A percentile compares a stretch with the other conserved stretches of the same genome.
Conservation (phyloP, 2,329 filamentous ascomycete genomes). For the Colletotrichum paranaense region DNA sequence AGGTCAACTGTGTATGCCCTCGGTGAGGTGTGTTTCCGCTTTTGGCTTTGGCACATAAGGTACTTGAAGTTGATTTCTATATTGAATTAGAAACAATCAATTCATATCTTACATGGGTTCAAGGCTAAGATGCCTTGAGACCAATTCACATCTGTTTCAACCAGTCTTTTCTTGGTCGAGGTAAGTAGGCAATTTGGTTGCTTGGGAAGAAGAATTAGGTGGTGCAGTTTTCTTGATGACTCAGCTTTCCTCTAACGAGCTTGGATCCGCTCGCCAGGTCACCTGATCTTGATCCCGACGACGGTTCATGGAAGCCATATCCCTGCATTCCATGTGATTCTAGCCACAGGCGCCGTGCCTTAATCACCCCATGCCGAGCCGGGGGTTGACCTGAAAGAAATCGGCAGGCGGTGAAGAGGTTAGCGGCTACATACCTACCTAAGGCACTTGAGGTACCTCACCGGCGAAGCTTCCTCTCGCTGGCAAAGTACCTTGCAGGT, state of each 20-base stretch:
- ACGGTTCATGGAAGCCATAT: neutral
- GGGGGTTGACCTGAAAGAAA: neutral
- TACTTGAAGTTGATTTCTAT: neutral
- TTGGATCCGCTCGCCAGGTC: neutral
- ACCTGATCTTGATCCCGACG: neutral
- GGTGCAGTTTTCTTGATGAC: neutral
- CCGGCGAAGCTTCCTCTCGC: neutral
- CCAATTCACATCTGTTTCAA: too few species aligned
- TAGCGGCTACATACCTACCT: neutral
- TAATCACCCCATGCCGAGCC: conserved; percentile 7
- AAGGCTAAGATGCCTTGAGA: too few species aligned
- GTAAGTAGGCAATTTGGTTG: neutral
- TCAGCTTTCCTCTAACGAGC: neutral
- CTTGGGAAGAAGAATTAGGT: neutral
- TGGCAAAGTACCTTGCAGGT: neutral
- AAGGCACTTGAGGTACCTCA: neutral
- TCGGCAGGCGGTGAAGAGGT: neutral
- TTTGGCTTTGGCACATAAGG: neutral
- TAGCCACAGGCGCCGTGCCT: neutral
- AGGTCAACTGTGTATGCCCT: conserved; percentile 12
- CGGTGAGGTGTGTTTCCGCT: too few species aligned
- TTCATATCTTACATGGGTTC: too few species aligned
- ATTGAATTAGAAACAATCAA: neutral
- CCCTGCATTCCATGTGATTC: conserved; percentile 34
- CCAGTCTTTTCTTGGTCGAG: too few species aligned